These are phyloP conservation scores for Daucus carota DNA, from an alignment of 129 eudicot species.

Conservation along the genomic window DH1_v3.0 NC_030388.2:23930501-23931000, in stretches of 20 bases:
- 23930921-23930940: background rate
- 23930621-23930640: too few species aligned
- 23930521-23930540: background rate
- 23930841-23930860: too few species aligned
- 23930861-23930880: background rate
- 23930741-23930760: too few species aligned
- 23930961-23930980: too few species aligned
- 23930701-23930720: too few species aligned
- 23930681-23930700: background rate
- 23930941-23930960: too few species aligned
- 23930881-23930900: background rate
- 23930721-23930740: background rate
- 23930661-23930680: background rate
- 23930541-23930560: background rate
- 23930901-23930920: background rate
- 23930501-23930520: background rate
- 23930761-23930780: background rate
- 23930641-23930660: background rate
- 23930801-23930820: background rate
- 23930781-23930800: too few species aligned
- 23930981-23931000: too few species aligned
- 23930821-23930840: too few species aligned
- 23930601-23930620: background rate
- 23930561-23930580: background rate
- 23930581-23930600: background rate